Evolutionary conservation across 345 rosid genomes (phyloP).

Genomic region (Mercurialis annua): DNA sequence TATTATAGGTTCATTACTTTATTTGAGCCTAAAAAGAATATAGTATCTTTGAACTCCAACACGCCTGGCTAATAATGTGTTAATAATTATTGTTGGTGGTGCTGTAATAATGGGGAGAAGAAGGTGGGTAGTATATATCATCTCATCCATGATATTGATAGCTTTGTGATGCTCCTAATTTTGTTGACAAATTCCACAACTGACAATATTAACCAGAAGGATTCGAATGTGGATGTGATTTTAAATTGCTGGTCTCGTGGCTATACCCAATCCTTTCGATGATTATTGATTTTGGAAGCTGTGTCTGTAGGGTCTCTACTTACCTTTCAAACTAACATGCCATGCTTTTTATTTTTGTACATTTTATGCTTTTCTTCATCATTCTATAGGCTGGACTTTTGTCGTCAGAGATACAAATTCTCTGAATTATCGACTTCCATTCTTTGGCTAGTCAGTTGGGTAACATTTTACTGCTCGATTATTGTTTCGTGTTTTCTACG

Average conservation of each 20-base stretch:
- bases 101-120: background rate
- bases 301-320: conserved; percentile 21
- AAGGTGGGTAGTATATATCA: background rate
- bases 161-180: background rate
- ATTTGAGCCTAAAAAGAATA: no score
- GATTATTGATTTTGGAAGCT: conserved; percentile 18
- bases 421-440: background rate
- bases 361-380: conserved; percentile 4
- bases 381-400: conserved; percentile 28
- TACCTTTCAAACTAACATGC: conserved; percentile 20
- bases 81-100: background rate
- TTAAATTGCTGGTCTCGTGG: background rate
- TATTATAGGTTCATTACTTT: no score
- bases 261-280: conserved; percentile 5
- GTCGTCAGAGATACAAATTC: conserved; percentile 4
- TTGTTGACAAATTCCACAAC: conserved; percentile 2
- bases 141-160: background rate
- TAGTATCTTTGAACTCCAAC: no score
- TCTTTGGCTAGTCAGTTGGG: background rate
- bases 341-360: conserved; percentile 19
- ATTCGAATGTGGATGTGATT: conserved; percentile 7
- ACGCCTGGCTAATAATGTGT: background rate
- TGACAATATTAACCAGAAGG: conserved; percentile 12
- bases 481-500: conserved; percentile 2
- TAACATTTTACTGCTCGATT: conserved; percentile 11